Evolutionary conservation across 352 stramenopile genomes (phyloP).

Genomic region (Phytophthora litchii): DNA sequence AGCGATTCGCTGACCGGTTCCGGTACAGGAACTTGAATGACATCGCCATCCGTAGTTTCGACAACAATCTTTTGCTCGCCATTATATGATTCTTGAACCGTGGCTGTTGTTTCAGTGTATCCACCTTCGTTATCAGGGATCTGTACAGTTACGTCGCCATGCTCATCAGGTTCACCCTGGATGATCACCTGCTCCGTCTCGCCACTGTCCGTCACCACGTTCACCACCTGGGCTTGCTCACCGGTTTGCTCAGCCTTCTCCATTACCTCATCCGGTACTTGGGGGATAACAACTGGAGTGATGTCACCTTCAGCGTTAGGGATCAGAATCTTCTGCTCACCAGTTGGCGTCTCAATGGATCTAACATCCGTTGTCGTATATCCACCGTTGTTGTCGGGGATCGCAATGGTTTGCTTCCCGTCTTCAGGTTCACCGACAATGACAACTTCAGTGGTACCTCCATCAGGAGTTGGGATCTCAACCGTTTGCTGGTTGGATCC

Average conservation of each 20-base stretch:
- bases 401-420: conserved; percentile 23
- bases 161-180: conserved; percentile 6
- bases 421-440: conserved; percentile 21
- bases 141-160: conserved; percentile 13
- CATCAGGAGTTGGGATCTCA: conserved; percentile 18
- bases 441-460: conserved; percentile 14
- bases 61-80: conserved; percentile 10
- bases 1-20: neutral
- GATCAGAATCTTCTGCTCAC: conserved; percentile 36
- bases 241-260: conserved; percentile 1
- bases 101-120: conserved; percentile 6
- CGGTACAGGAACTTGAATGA: neutral
- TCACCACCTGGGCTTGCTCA: conserved; percentile 10
- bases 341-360: conserved; percentile 15
- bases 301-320: conserved; percentile 24
- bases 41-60: conserved; percentile 1
- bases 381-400: conserved; percentile 15
- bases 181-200: conserved; percentile 29
- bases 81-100: neutral
- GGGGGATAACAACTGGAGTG: conserved; percentile 22
- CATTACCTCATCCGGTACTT: conserved; percentile 6
- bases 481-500: conserved; percentile 16
- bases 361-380: conserved; percentile 27
- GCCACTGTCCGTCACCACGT: conserved; percentile 14
- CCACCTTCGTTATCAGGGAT: conserved; percentile 13